phyloP scores from a whole-genome alignment of 495 filamentous ascomycete genomes.

The Rostrohypoxylon terebratum region DNA sequence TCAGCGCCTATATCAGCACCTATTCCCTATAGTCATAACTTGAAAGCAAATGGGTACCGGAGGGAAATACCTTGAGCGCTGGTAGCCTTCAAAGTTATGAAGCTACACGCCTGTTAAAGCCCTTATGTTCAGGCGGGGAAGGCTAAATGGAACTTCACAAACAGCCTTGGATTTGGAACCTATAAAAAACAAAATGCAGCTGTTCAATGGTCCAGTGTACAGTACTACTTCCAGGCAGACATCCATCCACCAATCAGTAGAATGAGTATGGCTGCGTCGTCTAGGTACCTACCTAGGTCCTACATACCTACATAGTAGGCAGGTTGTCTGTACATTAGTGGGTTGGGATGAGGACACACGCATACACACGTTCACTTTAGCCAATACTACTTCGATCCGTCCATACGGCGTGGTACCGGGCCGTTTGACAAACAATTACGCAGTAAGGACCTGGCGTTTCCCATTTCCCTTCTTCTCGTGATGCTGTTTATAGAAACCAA shows the following conservation, averaged over 20 bases:
- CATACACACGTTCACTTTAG: slow-evolving; percentile 39
- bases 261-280: slow-evolving; percentile 24
- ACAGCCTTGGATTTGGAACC: neutral
- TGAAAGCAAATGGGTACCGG: neutral
- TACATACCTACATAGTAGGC: no score
- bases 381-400: slow-evolving; percentile 24
- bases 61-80: neutral
- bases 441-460: slow-evolving; percentile 16
- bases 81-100: neutral
- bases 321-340: slow-evolving; percentile 26
- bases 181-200: slow-evolving; percentile 16
- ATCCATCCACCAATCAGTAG: slow-evolving; percentile 43
- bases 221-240: neutral
- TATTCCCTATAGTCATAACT: neutral
- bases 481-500: slow-evolving; percentile 12
- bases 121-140: slow-evolving; percentile 22
- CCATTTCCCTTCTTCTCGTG: neutral
- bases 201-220: neutral
- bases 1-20: no score
- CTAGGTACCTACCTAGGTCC: neutral
- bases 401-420: slow-evolving; percentile 35
- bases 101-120: slow-evolving; percentile 8
- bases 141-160: slow-evolving; percentile 17
- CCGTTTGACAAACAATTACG: slow-evolving; percentile 41
- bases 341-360: slow-evolving; percentile 27